Evolutionary conservation across 2,329 filamentous ascomycete species (phyloP).

Genomic region (Xylaria hypoxylon): DNA sequence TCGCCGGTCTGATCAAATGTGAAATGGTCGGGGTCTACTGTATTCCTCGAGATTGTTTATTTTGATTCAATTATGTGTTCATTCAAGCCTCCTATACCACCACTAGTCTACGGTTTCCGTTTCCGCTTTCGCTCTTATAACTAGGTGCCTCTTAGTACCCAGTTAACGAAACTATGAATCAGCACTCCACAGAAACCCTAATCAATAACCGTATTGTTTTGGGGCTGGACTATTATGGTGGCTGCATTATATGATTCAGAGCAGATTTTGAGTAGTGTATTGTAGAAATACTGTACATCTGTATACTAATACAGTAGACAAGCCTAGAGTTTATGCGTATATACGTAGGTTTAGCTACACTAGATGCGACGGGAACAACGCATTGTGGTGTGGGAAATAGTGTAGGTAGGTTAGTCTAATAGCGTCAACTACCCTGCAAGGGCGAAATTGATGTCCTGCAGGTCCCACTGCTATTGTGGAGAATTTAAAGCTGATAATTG

Average conservation of each 20-base stretch:
- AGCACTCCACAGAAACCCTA: constrained; percentile 20
- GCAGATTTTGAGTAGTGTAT: background rate
- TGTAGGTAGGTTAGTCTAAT: constrained; percentile 4
- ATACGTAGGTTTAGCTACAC: too few relatives aligned
- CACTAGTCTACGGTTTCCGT: background rate
- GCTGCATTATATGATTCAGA: constrained; percentile 29
- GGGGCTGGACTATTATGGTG: constrained; percentile 31
- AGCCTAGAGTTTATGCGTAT: too few relatives aligned
- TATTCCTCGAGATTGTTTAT: constrained; percentile 20
- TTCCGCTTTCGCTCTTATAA: constrained; percentile 8
- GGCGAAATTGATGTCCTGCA: constrained; percentile 45
- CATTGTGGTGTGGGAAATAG: too few relatives aligned
- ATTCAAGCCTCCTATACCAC: background rate
- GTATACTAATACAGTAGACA: too few relatives aligned
- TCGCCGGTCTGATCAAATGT: constrained; percentile 3
- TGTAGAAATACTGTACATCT: too few relatives aligned
- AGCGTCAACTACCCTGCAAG: constrained; percentile 30
- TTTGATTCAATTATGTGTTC: constrained; percentile 23
- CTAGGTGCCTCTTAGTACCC: too few relatives aligned
- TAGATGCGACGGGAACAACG: too few relatives aligned
- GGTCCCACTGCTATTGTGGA: constrained; percentile 26
- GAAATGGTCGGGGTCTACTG: constrained; percentile 24
- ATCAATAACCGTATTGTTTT: constrained; percentile 3
- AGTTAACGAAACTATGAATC: constrained; percentile 16
- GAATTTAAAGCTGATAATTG: constrained; percentile 12